Percentiles rank a stretch among this genome's conserved stretches.
Conservation (phyloP, 805 yeast species). For the Jamesozyma spencerorum region DNA sequence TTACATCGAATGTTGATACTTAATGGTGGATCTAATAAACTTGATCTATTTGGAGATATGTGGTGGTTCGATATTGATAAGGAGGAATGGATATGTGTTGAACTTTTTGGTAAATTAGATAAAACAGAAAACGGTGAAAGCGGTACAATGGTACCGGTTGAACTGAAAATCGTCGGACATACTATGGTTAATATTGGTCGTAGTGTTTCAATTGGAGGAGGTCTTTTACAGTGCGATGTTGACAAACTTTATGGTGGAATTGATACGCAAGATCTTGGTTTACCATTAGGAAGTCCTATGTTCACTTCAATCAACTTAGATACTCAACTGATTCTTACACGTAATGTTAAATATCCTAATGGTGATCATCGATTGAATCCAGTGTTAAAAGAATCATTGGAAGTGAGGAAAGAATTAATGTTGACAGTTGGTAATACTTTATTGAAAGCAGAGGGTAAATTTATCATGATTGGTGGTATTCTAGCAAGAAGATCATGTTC, state of each 20-base stretch:
- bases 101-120: conserved; percentile 5
- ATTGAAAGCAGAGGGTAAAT: conserved; percentile 9
- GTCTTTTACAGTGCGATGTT: conserved; percentile 25
- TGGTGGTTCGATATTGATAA: conserved; percentile 42
- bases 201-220: conserved; percentile 22
- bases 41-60: conserved; percentile 36
- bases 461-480: conserved; percentile 22
- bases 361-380: not conserved
- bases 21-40: conserved; percentile 33
- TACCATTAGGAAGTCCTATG: conserved; percentile 11
- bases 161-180: conserved; percentile 23
- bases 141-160: conserved; percentile 6
- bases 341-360: not conserved
- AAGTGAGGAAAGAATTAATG: not conserved
- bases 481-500: conserved; percentile 10
- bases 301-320: conserved; percentile 12
- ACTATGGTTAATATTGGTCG: conserved; percentile 17
- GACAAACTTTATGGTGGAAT: conserved; percentile 8
- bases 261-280: not conserved
- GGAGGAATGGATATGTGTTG: conserved; percentile 33
- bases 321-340: conserved; percentile 10
- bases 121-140: not conserved
- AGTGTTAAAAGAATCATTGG: not conserved
- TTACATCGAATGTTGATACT: conserved; percentile 15
- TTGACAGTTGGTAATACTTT: conserved; percentile 4